Conservation (phyloP, 2,329 filamentous ascomycete species). For the Anthostomella pinea region DNA sequence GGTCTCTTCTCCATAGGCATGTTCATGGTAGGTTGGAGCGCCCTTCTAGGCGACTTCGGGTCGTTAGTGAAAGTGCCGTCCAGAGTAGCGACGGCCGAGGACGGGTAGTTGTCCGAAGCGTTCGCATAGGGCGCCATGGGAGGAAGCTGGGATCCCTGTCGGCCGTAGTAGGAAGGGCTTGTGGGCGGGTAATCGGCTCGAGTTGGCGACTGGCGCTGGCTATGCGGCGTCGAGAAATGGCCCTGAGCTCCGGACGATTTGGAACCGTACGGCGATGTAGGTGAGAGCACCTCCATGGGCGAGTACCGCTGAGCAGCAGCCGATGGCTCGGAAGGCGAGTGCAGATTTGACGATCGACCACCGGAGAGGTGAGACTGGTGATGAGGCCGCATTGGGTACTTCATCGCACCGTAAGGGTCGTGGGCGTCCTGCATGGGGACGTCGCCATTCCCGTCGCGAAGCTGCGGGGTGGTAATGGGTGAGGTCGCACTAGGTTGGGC, state of each 20-base stretch:
- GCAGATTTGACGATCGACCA: conserved; percentile 57
- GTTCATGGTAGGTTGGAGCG: conserved; percentile 43
- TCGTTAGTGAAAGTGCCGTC: conserved; percentile 62
- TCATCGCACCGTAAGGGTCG: conserved; percentile 81
- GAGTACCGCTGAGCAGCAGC: conserved; percentile 89
- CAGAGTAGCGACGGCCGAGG: conserved; percentile 67
- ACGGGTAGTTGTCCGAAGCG: conserved; percentile 69
- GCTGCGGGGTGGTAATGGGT: conserved; percentile 47
- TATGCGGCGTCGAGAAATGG: conserved; percentile 51
- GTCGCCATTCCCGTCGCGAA: conserved; percentile 72
- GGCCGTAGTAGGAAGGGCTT: conserved; percentile 57
- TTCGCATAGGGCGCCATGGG: conserved; percentile 68
- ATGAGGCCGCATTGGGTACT: conserved; percentile 78
- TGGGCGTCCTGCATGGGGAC: conserved; percentile 81
- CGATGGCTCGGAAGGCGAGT: conserved; percentile 74
- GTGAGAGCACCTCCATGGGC: conserved; percentile 87
- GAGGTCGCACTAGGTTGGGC: conserved; percentile 38
- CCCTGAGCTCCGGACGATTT: conserved; percentile 55
- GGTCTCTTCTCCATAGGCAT: conserved; percentile 55
- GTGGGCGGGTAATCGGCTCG: conserved; percentile 59
- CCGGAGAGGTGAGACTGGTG: conserved; percentile 69
- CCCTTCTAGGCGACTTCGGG: conserved; percentile 56
- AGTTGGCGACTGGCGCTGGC: conserved; percentile 74
- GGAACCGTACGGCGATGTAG: conserved; percentile 71
- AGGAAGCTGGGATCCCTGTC: conserved; percentile 65